These are phyloP conservation scores for Crithidia thermophila DNA, from an alignment of 208 protist genomes.

Conservation along the genomic window DNA sequence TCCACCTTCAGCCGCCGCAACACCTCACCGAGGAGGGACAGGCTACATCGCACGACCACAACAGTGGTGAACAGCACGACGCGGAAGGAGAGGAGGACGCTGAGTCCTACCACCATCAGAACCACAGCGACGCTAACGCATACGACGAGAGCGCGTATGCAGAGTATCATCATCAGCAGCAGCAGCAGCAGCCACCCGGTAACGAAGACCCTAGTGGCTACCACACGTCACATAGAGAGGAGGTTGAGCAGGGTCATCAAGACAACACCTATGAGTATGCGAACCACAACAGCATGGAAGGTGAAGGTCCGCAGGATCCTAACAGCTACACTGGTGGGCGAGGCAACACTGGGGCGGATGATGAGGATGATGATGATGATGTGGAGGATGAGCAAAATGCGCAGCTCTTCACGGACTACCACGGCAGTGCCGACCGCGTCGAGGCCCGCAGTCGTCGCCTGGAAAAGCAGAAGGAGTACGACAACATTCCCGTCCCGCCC, in stretches of 20 bases:
- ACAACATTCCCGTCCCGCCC: conserved; percentile 19
- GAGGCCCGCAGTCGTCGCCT: conserved; percentile 17
- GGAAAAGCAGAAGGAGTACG: conserved; percentile 30
- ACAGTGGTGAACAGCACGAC: neutral
- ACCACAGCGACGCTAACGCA: too few relatives aligned
- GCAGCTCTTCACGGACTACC: conserved; percentile 33
- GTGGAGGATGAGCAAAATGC: neutral
- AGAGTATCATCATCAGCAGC: neutral
- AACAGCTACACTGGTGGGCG: too few relatives aligned
- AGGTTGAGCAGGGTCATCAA: too few relatives aligned
- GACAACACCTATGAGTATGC: too few relatives aligned
- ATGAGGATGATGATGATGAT: conserved; percentile 15
- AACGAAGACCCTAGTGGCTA: neutral
- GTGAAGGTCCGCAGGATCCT: neutral
- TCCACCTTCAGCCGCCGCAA: too few relatives aligned
- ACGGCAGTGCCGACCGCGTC: conserved; percentile 20
- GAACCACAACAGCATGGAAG: too few relatives aligned
- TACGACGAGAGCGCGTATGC: too few relatives aligned
- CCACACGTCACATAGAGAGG: too few relatives aligned
- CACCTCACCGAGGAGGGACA: too few relatives aligned
- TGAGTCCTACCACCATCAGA: too few relatives aligned
- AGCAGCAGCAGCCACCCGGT: neutral
- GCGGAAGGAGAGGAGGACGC: neutral
- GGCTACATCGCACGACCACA: neutral
- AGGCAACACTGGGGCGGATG: neutral